A percentile compares a stretch with the other conserved stretches of the same genome.
These are phyloP conservation scores for Aulographum hederae DNA, from an alignment of 2,329 filamentous ascomycete species.

Conservation along the genomic window DNA sequence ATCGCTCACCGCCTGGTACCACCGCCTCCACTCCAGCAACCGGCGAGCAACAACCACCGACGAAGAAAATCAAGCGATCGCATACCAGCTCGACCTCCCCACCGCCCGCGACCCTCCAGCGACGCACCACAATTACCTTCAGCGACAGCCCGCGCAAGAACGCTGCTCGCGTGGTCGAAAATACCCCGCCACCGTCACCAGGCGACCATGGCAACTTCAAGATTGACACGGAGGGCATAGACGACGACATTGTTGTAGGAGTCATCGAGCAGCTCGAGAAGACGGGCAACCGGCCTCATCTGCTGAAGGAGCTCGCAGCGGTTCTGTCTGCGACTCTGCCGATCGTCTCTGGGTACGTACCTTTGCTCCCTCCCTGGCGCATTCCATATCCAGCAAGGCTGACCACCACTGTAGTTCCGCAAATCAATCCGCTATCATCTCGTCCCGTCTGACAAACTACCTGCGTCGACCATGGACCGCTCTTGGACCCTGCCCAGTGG, in stretches of 20 bases:
- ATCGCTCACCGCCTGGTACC: slow-evolving; percentile 41
- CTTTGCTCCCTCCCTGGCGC: not conserved
- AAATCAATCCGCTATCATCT: slow-evolving; percentile 88
- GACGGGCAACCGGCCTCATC: slow-evolving; percentile 78
- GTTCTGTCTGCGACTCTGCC: slow-evolving; percentile 59
- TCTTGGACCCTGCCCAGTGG: slow-evolving; percentile 64
- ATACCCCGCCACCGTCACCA: slow-evolving; percentile 69
- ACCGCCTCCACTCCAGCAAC: slow-evolving; percentile 31
- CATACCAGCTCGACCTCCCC: slow-evolving; percentile 34
- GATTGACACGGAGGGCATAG: slow-evolving; percentile 67
- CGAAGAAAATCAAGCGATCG: slow-evolving; percentile 55
- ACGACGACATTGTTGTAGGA: slow-evolving; percentile 86
- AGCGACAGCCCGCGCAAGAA: slow-evolving; percentile 30
- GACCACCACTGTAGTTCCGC: slow-evolving; percentile 50
- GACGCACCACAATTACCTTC: slow-evolving; percentile 23
- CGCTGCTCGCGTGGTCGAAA: slow-evolving; percentile 31
- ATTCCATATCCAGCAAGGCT: slow-evolving; percentile 7
- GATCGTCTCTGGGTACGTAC: slow-evolving; percentile 76
- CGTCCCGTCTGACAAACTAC: slow-evolving; percentile 75
- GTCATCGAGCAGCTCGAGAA: slow-evolving; percentile 78
- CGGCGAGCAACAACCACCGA: slow-evolving; percentile 34
- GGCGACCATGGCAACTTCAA: slow-evolving; percentile 32
- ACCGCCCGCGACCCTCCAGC: slow-evolving; percentile 24
- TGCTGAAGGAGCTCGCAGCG: slow-evolving; percentile 82
- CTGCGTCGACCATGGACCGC: slow-evolving; percentile 72